phyloP scores from a whole-genome alignment of 192 early-diverging fungal species.

The Phlyctochytrium bullatum region DNA sequence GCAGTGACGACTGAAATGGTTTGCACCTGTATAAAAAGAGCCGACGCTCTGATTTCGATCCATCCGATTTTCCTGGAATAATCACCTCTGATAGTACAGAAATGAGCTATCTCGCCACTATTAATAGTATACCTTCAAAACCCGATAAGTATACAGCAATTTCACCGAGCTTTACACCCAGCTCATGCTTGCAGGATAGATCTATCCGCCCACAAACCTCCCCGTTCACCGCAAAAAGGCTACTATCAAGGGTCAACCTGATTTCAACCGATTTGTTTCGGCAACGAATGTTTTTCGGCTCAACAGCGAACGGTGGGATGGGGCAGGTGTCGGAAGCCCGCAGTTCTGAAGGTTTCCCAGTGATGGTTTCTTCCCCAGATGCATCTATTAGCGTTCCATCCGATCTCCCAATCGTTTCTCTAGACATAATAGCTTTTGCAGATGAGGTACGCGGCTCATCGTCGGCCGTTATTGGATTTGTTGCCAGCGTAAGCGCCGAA shows the following conservation, averaged over 20 bases:
- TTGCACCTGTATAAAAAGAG: constrained; percentile 32
- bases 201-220: constrained; percentile 12
- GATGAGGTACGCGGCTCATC: too few species aligned
- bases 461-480: too few species aligned
- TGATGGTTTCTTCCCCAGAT: too few species aligned
- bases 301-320: constrained; percentile 11
- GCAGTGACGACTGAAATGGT: constrained; percentile 27
- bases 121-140: constrained; percentile 2
- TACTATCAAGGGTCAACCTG: not conserved
- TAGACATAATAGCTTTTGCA: too few species aligned
- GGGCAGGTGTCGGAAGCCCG: not conserved
- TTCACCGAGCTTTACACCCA: constrained; percentile 15
- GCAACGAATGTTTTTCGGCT: not conserved
- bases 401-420: too few species aligned
- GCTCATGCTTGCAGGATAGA: not conserved
- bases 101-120: not conserved
- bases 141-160: constrained; percentile 18
- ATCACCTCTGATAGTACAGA: not conserved
- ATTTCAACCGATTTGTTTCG: not conserved
- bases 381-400: too few species aligned
- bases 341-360: not conserved
- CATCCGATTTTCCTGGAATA: too few species aligned
- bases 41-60: too few species aligned
- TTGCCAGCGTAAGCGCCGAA: too few species aligned
- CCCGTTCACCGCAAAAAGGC: not conserved